phyloP scores from a whole-genome alignment of 1,139 yeast genomes.

The Debaryomycetaceae sp. region DNA sequence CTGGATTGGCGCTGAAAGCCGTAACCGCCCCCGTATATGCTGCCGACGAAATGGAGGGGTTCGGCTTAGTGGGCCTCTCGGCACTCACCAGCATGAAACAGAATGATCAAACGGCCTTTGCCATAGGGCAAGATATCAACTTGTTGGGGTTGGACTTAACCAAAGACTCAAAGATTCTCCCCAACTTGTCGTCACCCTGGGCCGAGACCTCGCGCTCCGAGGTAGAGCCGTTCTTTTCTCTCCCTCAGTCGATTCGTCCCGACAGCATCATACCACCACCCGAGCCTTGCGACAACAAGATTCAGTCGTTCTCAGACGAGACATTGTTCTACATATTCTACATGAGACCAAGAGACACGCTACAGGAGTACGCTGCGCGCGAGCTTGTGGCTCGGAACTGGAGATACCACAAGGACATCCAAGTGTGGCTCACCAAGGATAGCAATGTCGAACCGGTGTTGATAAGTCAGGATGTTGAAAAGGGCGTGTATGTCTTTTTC shows the following conservation, averaged over 20 bases:
- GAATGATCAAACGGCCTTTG: slow-evolving; percentile 62
- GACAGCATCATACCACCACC: slow-evolving; percentile 42
- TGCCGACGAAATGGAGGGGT: slow-evolving; percentile 45
- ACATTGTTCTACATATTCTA: slow-evolving; percentile 91
- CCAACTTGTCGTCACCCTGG: slow-evolving; percentile 91
- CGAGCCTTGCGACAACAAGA: slow-evolving; percentile 57
- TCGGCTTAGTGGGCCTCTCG: slow-evolving; percentile 71
- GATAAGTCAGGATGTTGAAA: slow-evolving; percentile 81
- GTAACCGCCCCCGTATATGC: slow-evolving; percentile 8
- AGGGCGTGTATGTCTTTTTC: slow-evolving; percentile 93
- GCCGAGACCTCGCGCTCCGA: slow-evolving; percentile 83
- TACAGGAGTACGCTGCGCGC: slow-evolving; percentile 91
- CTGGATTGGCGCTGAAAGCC: no score
- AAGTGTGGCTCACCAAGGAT: slow-evolving; percentile 95
- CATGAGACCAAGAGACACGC: slow-evolving; percentile 86
- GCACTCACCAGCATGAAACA: slow-evolving; percentile 68
- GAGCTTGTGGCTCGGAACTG: slow-evolving; percentile 89
- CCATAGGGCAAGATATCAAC: slow-evolving; percentile 80
- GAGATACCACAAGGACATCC: slow-evolving; percentile 94
- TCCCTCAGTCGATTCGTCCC: slow-evolving; percentile 57
- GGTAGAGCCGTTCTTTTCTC: slow-evolving; percentile 76
- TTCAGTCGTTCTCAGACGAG: slow-evolving; percentile 80
- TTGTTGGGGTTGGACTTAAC: slow-evolving; percentile 67
- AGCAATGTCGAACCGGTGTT: slow-evolving; percentile 85
- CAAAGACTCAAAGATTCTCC: slow-evolving; percentile 48